Conservation (phyloP, 148 eudicot species). For the Arctostaphylos glauca region DNA sequence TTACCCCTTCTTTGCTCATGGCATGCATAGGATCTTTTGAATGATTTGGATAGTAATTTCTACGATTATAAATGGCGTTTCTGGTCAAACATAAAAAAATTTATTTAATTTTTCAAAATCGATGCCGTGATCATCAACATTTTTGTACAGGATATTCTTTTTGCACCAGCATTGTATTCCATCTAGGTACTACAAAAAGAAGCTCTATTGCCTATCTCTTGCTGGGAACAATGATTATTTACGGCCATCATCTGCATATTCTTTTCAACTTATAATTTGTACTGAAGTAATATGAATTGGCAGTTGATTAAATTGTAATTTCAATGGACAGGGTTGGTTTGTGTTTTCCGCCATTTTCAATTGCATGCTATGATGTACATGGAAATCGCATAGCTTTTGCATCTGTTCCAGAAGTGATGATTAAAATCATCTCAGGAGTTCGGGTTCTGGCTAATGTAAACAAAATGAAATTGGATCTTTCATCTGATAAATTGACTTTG, state of each 20-base stretch:
- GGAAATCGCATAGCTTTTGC: slow-evolving; percentile 44
- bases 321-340: slow-evolving; percentile 51
- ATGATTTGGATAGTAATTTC: neutral
- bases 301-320: neutral
- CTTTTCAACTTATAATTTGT: neutral
- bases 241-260: neutral
- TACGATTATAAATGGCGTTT: too few relatives aligned
- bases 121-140: too few relatives aligned
- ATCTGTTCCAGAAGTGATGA: slow-evolving; percentile 32
- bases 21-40: neutral
- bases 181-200: neutral
- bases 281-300: neutral
- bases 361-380: slow-evolving; percentile 47
- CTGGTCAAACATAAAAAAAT: too few relatives aligned
- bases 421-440: slow-evolving; percentile 29
- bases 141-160: neutral
- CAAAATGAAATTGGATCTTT: slow-evolving; percentile 23
- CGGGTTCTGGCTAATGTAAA: slow-evolving; percentile 19
- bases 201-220: neutral
- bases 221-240: neutral
- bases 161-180: neutral
- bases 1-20: neutral
- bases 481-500: slow-evolving; percentile 31
- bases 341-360: slow-evolving; percentile 35
- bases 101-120: too few relatives aligned